A percentile compares a stretch with the other conserved stretches of the same genome.
Evolutionary conservation across 768 basidiomycete species (phyloP).

Genomic region (Asterophora lycoperdoides): DNA sequence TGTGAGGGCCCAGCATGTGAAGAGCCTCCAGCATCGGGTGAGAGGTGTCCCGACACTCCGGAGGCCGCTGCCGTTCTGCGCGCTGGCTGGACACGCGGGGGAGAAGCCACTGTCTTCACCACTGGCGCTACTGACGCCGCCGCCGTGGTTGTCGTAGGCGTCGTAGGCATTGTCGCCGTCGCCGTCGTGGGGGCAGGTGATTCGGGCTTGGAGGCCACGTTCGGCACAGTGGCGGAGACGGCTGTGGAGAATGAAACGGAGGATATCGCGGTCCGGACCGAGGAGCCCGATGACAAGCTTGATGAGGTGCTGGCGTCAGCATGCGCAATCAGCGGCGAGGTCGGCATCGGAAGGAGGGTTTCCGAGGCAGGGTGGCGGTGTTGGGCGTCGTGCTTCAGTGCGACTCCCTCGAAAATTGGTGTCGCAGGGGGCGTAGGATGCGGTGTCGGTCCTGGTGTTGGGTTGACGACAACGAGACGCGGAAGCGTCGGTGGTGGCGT

Average conservation of each 20-base stretch:
- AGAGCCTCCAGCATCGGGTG: background rate
- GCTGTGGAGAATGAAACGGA: conserved; percentile 4
- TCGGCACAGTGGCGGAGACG: background rate
- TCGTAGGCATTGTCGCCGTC: background rate
- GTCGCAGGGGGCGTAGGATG: conserved; percentile 79
- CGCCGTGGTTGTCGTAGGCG: background rate
- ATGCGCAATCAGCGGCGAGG: conserved; percentile 2
- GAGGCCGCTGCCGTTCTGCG: background rate
- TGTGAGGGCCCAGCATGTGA: conserved; percentile 1
- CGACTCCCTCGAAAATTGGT: conserved; percentile 28
- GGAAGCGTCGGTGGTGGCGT: conserved; percentile 32
- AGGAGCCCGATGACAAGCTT: conserved; percentile 6
- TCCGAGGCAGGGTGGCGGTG: background rate
- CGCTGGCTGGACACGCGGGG: background rate
- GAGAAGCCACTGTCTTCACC: background rate
- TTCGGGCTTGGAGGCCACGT: background rate
- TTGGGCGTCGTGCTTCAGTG: background rate
- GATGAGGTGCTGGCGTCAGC: conserved; percentile 8
- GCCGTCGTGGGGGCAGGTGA: background rate
- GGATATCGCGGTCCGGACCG: conserved; percentile 6
- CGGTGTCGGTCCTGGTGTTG: conserved; percentile 72
- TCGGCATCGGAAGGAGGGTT: background rate
- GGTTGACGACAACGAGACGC: conserved; percentile 64
- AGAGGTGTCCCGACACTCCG: background rate
- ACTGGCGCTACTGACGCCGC: background rate